Percentiles rank a stretch among this genome's conserved stretches.
Evolutionary conservation across 257 asterid genomes (phyloP).

Genomic region (Petunia axillaris): DNA sequence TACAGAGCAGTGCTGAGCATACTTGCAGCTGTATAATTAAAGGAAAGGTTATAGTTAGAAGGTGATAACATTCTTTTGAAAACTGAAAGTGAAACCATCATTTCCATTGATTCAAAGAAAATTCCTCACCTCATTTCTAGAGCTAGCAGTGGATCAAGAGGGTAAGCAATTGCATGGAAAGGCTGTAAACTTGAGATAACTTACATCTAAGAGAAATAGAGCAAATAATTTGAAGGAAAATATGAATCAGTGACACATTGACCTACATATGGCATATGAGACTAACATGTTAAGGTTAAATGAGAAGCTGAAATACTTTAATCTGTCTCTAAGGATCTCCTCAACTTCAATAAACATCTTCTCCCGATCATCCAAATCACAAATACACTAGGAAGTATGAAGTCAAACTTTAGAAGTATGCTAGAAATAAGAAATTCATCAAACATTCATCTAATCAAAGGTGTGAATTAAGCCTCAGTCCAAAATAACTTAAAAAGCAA

Average conservation of each 20-base stretch:
- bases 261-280: not conserved
- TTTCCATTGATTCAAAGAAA: conserved; percentile 2
- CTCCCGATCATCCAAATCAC: conserved; percentile 98
- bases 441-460: not conserved
- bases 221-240: not conserved
- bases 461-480: not conserved
- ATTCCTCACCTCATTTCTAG: conserved; percentile 79
- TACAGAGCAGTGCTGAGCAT: conserved; percentile 92
- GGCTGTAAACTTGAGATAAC: conserved; percentile 99
- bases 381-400: conserved; percentile 67
- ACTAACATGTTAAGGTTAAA: not conserved
- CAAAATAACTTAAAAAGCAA: not conserved
- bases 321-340: conserved; percentile 90
- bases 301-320: conserved; percentile 56
- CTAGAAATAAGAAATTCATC: not conserved
- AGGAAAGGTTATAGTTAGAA: not conserved
- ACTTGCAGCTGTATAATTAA: conserved; percentile 67
- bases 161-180: conserved; percentile 99
- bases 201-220: conserved; percentile 57
- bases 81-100: too few relatives aligned
- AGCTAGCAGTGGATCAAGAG: conserved; percentile 94
- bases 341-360: conserved; percentile 94
- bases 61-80: not conserved
- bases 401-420: not conserved
- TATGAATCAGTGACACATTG: not conserved